Evolutionary conservation across 176 grass and related monocot species (phyloP).

Genomic region (Cocos nucifera): DNA sequence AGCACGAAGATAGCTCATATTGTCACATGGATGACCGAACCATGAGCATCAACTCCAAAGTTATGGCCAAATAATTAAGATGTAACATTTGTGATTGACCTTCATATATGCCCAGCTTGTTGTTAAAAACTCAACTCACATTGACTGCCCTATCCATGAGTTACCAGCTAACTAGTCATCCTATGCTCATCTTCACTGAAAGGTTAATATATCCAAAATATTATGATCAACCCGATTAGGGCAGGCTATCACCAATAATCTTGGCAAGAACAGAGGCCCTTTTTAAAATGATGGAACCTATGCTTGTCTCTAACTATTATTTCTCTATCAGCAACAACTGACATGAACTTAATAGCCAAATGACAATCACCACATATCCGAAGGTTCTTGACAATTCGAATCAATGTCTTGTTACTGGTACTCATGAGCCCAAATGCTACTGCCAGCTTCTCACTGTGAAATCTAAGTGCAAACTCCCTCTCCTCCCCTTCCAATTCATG

Average conservation of each 20-base stretch:
- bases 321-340: slow-evolving; percentile 39
- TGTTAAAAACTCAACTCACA: no score
- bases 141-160: no score
- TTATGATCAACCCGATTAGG: no score
- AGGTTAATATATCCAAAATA: no score
- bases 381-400: slow-evolving; percentile 63
- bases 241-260: slow-evolving; percentile 39
- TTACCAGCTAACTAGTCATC: no score
- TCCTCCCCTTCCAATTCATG: slow-evolving; percentile 79
- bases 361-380: slow-evolving; percentile 56
- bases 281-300: slow-evolving; percentile 57
- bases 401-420: slow-evolving; percentile 6
- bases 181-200: no score
- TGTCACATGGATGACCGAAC: no score
- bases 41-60: no score
- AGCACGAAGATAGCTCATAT: no score
- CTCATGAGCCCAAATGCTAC: slow-evolving; percentile 54
- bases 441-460: slow-evolving; percentile 55
- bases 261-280: slow-evolving; percentile 46
- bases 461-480: slow-evolving; percentile 48
- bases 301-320: slow-evolving; percentile 57
- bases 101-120: no score
- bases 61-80: no score
- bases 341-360: slow-evolving; percentile 62
- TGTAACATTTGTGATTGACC: no score